These are phyloP conservation scores for Boletellus sp. DNA, from an alignment of 1,284 basidiomycete genomes.

Conservation along the genomic window DNA sequence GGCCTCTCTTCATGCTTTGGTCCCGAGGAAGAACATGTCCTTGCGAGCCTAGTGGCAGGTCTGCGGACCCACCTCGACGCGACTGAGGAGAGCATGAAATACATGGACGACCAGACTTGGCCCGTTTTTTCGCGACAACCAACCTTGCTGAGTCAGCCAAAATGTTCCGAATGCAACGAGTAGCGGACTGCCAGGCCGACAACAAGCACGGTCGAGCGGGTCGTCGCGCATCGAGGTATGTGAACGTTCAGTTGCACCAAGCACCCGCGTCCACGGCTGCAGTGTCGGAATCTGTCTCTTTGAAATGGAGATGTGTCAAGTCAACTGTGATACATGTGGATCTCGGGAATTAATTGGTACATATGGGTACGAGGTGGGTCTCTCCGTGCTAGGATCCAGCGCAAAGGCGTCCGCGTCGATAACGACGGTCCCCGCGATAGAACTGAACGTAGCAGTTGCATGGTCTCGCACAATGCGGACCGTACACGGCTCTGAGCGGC, in stretches of 20 bases:
- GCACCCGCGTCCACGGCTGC: not conserved
- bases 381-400: too few relatives aligned
- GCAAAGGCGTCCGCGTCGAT: too few relatives aligned
- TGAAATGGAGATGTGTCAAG: not conserved
- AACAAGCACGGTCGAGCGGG: too few relatives aligned
- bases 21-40: slow-evolving; percentile 41
- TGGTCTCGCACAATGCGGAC: too few relatives aligned
- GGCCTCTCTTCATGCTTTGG: slow-evolving; percentile 44
- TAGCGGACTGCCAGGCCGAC: too few relatives aligned
- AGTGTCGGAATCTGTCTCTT: not conserved
- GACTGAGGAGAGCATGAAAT: slow-evolving; percentile 22
- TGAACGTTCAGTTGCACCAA: not conserved
- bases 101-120: not conserved
- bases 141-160: slow-evolving; percentile 21
- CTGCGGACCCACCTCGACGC: slow-evolving; percentile 15
- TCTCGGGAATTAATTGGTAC: not conserved
- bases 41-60: slow-evolving; percentile 25
- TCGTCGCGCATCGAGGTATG: not conserved
- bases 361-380: not conserved
- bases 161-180: too few relatives aligned
- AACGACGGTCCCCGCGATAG: too few relatives aligned
- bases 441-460: too few relatives aligned
- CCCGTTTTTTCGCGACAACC: not conserved
- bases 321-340: not conserved
- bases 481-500: too few relatives aligned